phyloP scores from a whole-genome alignment of 352 stramenopile species.

The Blastocystis sp. region DNA sequence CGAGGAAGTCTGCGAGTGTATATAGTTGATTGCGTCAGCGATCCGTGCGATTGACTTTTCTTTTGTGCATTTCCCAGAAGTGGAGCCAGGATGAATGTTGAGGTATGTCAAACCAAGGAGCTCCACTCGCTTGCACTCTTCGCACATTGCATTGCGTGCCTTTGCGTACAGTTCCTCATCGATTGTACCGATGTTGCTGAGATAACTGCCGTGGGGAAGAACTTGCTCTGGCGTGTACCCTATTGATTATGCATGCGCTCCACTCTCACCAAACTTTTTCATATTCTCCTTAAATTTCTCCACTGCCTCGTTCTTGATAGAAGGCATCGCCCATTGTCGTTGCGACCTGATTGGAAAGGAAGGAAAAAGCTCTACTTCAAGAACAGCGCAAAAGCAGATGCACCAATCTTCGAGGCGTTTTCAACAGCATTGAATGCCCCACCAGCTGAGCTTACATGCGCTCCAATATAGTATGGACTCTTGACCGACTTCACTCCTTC shows the following conservation, averaged over 20 bases:
- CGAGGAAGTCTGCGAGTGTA: constrained; percentile 28
- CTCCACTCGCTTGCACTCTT: constrained; percentile 44
- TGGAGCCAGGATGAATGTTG: constrained; percentile 52
- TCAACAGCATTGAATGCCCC: constrained; percentile 41
- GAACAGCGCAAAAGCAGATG: constrained; percentile 44
- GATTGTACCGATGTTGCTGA: constrained; percentile 23
- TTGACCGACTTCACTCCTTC: not conserved
- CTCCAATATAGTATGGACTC: constrained; percentile 43
- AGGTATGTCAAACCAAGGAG: constrained; percentile 20
- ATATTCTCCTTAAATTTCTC: constrained; percentile 26
- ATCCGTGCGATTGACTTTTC: constrained; percentile 34
- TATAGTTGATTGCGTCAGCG: constrained; percentile 17
- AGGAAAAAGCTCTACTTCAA: not conserved
- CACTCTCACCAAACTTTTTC: not conserved
- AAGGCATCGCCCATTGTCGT: constrained; percentile 47
- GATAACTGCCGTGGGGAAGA: constrained; percentile 54
- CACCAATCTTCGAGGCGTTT: not conserved
- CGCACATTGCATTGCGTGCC: not conserved
- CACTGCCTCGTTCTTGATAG: not conserved
- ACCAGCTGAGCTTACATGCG: constrained; percentile 40
- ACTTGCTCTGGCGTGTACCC: not conserved
- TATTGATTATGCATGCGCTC: not conserved
- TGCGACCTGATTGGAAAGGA: constrained; percentile 11
- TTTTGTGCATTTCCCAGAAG: constrained; percentile 23
- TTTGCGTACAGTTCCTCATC: constrained; percentile 4